Conservation (phyloP, 495 filamentous ascomycete genomes). For the Pyrenula massariospora region DNA sequence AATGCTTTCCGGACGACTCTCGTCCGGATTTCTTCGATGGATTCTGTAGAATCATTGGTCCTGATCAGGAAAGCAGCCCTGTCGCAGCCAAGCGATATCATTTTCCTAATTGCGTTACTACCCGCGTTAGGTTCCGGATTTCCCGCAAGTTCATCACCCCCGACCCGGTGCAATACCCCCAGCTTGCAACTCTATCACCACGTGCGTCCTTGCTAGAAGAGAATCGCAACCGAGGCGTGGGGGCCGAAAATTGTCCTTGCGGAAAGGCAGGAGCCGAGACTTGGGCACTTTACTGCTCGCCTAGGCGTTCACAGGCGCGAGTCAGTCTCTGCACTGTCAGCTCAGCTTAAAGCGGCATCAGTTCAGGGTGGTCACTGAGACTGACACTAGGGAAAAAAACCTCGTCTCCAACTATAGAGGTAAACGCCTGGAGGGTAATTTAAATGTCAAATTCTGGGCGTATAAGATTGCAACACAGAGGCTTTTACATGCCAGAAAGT, state of each 20-base stretch:
- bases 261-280: neutral
- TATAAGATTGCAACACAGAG: too few species aligned
- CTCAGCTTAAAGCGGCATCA: neutral
- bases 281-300: neutral
- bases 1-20: neutral
- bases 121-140: neutral
- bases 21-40: neutral
- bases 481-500: too few species aligned
- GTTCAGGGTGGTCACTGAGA: neutral
- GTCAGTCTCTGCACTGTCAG: neutral
- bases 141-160: neutral
- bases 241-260: neutral
- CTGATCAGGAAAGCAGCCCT: neutral
- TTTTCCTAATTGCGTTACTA: neutral
- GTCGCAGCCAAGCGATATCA: neutral
- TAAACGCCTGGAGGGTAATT: too few species aligned
- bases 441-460: too few species aligned
- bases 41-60: neutral
- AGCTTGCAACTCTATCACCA: neutral
- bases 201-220: neutral
- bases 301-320: neutral
- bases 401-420: neutral
- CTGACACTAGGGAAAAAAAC: neutral
- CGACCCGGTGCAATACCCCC: neutral
- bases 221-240: neutral